Conservation (phyloP, 768 basidiomycete species). For the Boletus eberwhitei region DNA sequence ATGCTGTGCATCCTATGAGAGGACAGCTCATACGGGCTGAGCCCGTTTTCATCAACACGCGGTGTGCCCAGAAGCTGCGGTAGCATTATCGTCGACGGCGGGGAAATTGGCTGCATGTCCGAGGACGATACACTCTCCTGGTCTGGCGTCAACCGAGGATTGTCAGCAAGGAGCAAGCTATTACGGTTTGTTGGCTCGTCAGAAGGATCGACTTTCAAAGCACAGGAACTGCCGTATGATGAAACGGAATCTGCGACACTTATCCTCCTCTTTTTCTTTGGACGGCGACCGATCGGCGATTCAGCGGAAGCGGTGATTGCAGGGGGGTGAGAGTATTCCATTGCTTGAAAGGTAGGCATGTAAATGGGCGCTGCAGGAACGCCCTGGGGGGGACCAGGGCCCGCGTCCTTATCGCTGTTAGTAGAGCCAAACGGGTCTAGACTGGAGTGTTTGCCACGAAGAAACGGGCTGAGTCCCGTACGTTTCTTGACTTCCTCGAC, state of each 20-base stretch:
- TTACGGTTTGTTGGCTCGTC: slow-evolving; percentile 20
- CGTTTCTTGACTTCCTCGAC: slow-evolving; percentile 49
- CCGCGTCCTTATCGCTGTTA: slow-evolving; percentile 33
- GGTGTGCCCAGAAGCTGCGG: slow-evolving; percentile 29
- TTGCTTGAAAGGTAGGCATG: slow-evolving; percentile 40
- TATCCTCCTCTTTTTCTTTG: slow-evolving; percentile 35
- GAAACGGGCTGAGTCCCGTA: slow-evolving; percentile 45
- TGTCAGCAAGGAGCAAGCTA: slow-evolving; percentile 25
- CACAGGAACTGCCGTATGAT: slow-evolving; percentile 31
- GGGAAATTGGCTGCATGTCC: slow-evolving; percentile 33
- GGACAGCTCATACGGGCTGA: slow-evolving; percentile 28
- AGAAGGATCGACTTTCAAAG: slow-evolving; percentile 23
- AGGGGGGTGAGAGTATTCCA: slow-evolving; percentile 36
- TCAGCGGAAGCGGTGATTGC: slow-evolving; percentile 30
- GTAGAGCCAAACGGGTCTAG: slow-evolving; percentile 47
- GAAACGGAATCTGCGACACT: slow-evolving; percentile 35
- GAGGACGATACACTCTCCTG: slow-evolving; percentile 32
- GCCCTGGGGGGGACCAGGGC: slow-evolving; percentile 26
- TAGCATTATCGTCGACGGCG: slow-evolving; percentile 27
- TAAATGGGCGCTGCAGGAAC: slow-evolving; percentile 32
- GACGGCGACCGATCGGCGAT: slow-evolving; percentile 28
- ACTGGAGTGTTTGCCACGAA: slow-evolving; percentile 49
- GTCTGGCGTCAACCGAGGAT: slow-evolving; percentile 33
- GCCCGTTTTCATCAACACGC: slow-evolving; percentile 18
- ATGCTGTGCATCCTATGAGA: slow-evolving; percentile 14